Base-by-base conservation (phyloP, 2,329 filamentous ascomycete species). In the Hymenoscyphus salicellus region DNA sequence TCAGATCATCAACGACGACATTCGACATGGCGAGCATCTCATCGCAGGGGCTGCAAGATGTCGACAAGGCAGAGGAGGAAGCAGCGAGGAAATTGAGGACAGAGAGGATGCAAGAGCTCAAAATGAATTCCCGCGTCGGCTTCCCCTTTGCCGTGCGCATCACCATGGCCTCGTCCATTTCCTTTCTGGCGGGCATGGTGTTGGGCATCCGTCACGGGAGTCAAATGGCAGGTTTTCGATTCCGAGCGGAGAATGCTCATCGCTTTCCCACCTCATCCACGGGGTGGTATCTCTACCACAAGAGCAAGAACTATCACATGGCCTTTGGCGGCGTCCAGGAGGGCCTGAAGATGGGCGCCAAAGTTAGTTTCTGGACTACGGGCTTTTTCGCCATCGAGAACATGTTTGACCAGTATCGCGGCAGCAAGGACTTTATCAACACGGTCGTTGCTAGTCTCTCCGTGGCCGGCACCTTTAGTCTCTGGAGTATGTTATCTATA, bases 271-370 rank as follows among this genome's bases (percentile, higher is more conserved):
- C 86, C 3, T 89, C 89, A 0, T 88, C 91, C 30, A 86, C 88
- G 1, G 94, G 93, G 20, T 99, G 95, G 95, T 99, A 94, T 76
- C 85, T 98, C n/a, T 99, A 99, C 78, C 94, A 98, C 81, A 97
- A 97, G 79, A 92, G 88, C 75, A 98, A 98, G 78, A 98, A 97
- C 78, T 98, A 99, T 80, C 87, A 92, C 72, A 85, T 90, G 60
- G 88, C 91, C 72, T 84, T 90, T 26, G 91, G 90, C 5, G 94
- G 90, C 0, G 80, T 96, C 20, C 86, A 86, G 61, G 92, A 96
- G 73, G 95, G 92, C 0, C 72, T 92, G 59, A 87, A 84, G 69
- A 91, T 95, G 83, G 93, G 90, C 1, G 75, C 80, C 36, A 87
- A 85, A 70, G 82, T 96, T 5, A 86, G 86, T 4, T 80, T 89